A percentile compares a stretch with the other conserved stretches of the same genome.
Conservation (phyloP, 176 grass and related monocot species). For the Aechmea fasciata region DNA sequence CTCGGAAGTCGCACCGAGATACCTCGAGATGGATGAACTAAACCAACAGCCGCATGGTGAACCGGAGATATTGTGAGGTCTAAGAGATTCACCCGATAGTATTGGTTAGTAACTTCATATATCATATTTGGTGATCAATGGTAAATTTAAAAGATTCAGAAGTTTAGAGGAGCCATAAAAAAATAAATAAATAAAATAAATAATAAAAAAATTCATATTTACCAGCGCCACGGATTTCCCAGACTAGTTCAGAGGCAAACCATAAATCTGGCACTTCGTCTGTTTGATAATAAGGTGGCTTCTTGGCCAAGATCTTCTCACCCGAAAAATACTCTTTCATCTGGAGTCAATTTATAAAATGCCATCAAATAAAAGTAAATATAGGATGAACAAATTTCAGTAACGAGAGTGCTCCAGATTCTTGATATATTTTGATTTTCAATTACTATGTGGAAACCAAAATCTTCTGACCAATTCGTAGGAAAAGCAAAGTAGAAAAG, state of each 20-base stretch:
- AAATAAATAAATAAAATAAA: no score
- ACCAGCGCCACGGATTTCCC: slow-evolving; percentile 88
- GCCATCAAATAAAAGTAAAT: neutral
- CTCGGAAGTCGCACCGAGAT: slow-evolving; percentile 83
- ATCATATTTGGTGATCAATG: neutral
- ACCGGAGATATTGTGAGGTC: slow-evolving; percentile 81
- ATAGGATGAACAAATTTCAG: neutral
- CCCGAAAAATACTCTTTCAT: slow-evolving; percentile 77
- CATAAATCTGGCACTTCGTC: slow-evolving; percentile 71
- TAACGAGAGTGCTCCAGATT: neutral
- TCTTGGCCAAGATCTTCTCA: slow-evolving; percentile 72
- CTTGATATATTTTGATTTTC: neutral
- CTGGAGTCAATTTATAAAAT: slow-evolving; percentile 20
- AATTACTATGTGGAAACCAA: no score
- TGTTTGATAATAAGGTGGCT: slow-evolving; percentile 86
- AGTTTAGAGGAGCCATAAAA: neutral
- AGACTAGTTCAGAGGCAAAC: slow-evolving; percentile 73
- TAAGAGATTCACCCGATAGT: slow-evolving; percentile 16
- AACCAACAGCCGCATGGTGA: slow-evolving; percentile 65
- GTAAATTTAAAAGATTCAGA: neutral
- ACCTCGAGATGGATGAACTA: slow-evolving; percentile 72
- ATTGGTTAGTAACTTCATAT: neutral
- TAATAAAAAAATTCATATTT: slow-evolving; percentile 12
- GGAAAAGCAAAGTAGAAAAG: no score
- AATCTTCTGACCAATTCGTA: no score